These are phyloP conservation scores for Neofusicoccum laricinum DNA, from an alignment of 2,329 filamentous ascomycete species.

Conservation along the genomic window DNA sequence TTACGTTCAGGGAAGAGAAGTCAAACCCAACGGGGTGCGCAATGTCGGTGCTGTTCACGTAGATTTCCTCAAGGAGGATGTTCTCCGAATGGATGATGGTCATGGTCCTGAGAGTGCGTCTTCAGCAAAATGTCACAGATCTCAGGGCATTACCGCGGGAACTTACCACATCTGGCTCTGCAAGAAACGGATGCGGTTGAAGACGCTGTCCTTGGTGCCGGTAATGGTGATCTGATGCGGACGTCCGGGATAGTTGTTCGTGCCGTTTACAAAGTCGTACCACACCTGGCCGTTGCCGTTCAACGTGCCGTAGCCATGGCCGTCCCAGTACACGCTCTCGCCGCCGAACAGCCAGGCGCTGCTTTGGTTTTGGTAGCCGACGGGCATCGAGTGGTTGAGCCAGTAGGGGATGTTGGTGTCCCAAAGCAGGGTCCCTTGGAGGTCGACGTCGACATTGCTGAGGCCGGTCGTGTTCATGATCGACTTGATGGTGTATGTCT, in stretches of 20 bases:
- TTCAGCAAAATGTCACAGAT: not conserved
- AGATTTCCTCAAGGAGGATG: conserved; percentile 49
- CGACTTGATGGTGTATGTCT: conserved; percentile 26
- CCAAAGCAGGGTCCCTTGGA: conserved; percentile 25
- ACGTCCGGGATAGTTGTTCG: not conserved
- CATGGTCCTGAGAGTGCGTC: conserved; percentile 36
- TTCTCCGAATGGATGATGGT: conserved; percentile 50
- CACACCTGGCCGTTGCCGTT: conserved; percentile 65
- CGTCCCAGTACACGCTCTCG: conserved; percentile 48
- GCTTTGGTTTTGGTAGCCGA: conserved; percentile 30
- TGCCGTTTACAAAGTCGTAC: conserved; percentile 51
- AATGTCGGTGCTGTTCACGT: conserved; percentile 62
- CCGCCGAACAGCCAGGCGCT: conserved; percentile 44
- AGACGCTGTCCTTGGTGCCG: conserved; percentile 47
- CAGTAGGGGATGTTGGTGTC: conserved; percentile 27
- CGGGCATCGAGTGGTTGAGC: conserved; percentile 27
- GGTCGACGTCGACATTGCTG: conserved; percentile 26
- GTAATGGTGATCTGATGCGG: conserved; percentile 56
- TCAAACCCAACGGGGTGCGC: conserved; percentile 5
- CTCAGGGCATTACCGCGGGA: not conserved
- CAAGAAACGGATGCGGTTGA: conserved; percentile 51
- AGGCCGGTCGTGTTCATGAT: conserved; percentile 25
- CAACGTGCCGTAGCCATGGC: conserved; percentile 52
- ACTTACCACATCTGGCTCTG: conserved; percentile 58
- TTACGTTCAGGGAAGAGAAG: conserved; percentile 10